Base-by-base conservation (phyloP, 2,329 filamentous ascomycete species). In the Fusarium sp. region DNA sequence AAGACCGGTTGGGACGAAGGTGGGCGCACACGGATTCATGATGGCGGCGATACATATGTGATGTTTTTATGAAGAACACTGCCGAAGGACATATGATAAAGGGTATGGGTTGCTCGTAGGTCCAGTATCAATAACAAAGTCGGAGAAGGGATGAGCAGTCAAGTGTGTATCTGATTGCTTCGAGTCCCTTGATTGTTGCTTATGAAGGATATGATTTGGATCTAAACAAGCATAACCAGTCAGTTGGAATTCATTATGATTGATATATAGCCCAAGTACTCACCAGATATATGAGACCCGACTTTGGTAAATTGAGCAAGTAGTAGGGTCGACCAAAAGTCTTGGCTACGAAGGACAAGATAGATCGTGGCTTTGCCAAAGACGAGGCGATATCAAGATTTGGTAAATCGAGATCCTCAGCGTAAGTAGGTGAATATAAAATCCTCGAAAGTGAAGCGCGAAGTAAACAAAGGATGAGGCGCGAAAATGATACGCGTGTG, bases 1-100 rank as follows among this genome's bases (percentile, higher is more conserved):
- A 45, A 45, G 28, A 17, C 43, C 34, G 43, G 40, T 65, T 17
- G 75, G 75, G 19, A 68, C 61, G 46, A 76, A 76, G 19, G 67
- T 61, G n/a, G 63, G 58, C 9, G 75, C 75, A 19, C 62, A 66
- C 5, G 75, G 75, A 61, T 77, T 77, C 75, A 77, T 77, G 36
- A 32, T 56, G 24, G 28, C 28, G 32, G 28, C 4, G 39, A 32
- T 44, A 40, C 49, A 39, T 45, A 34, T 44, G 36, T 30, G 43
- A 42, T 54, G 15, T 51, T 36, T 12, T 21, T 49, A n/a, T 30
- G 40, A 26, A 43, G 20, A 21, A 26, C 26, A 7, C n/a, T 20
- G 6, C 21, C 19, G 30, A 9, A 17, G 34, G 12, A 24, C 21
- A 40, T 26, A 21, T 28, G 19, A 24, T 7, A 40, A 9, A 9